A percentile compares a stretch with the other conserved stretches of the same genome.
These are phyloP conservation scores for Suillus occidentalis DNA, from an alignment of 768 basidiomycete genomes.

Conservation along the genomic window DNA sequence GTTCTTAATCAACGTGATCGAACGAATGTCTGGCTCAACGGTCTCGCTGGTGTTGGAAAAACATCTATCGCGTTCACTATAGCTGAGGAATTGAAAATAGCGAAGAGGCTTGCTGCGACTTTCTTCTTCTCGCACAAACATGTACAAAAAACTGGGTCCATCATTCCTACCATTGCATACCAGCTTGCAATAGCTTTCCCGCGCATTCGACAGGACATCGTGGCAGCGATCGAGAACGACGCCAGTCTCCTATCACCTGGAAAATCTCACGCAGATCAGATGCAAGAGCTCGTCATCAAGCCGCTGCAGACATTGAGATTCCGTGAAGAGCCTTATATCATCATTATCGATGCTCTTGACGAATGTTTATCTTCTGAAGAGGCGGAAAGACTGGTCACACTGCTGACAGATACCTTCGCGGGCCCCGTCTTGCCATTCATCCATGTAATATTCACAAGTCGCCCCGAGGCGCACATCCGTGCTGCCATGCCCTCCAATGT, in stretches of 20 bases:
- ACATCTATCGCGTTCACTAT: background rate
- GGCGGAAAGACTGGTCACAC: conserved; percentile 1
- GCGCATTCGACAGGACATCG: conserved; percentile 9
- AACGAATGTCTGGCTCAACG: background rate
- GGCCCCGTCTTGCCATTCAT: background rate
- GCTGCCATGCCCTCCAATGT: conserved; percentile 9
- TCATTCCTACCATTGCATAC: conserved; percentile 20
- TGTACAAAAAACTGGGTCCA: background rate
- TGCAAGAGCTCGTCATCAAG: conserved; percentile 16
- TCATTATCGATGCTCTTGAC: conserved; percentile 9
- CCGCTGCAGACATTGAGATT: conserved; percentile 9
- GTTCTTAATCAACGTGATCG: background rate
- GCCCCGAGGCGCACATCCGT: background rate
- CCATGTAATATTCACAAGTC: background rate
- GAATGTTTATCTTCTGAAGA: conserved; percentile 16
- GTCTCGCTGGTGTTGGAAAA: background rate
- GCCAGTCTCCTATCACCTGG: conserved; percentile 7
- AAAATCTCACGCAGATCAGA: conserved; percentile 11
- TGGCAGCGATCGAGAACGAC: conserved; percentile 13
- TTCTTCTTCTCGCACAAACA: conserved; percentile 21
- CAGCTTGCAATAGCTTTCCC: conserved; percentile 16
- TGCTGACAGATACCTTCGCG: conserved; percentile 8
- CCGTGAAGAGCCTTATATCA: conserved; percentile 1
- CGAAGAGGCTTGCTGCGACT: conserved; percentile 14
- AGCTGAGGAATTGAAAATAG: background rate